These are phyloP conservation scores for Colletotrichum gigasporum DNA, from an alignment of 2,329 filamentous ascomycete species.

Conservation along the genomic window DNA sequence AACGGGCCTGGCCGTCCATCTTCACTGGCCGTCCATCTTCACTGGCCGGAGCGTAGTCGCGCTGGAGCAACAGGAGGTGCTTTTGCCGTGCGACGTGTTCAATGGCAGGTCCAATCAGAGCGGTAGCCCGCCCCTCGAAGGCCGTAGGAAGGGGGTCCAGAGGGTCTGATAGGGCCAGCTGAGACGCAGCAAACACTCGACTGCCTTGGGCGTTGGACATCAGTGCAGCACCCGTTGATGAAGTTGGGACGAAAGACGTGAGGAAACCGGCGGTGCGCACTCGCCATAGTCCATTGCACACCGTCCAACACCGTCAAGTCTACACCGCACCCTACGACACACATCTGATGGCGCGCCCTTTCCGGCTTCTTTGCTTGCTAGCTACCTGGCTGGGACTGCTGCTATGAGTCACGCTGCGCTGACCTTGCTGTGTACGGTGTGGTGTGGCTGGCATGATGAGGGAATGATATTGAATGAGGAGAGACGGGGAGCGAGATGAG, in stretches of 20 bases:
- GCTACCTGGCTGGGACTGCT: neutral
- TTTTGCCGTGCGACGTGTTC: constrained; percentile 24
- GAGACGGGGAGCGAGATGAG: constrained; percentile 22
- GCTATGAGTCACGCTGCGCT: constrained; percentile 25
- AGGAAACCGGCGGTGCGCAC: neutral
- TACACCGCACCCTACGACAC: too few species aligned
- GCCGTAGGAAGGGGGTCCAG: constrained; percentile 30
- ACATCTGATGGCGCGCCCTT: neutral
- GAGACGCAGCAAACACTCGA: constrained; percentile 40
- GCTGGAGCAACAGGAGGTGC: constrained; percentile 1
- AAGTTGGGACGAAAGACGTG: constrained; percentile 31
- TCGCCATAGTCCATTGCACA: too few species aligned
- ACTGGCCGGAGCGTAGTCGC: constrained; percentile 14
- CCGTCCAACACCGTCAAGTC: too few species aligned
- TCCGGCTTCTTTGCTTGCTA: neutral
- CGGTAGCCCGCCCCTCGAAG: neutral
- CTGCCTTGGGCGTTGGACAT: constrained; percentile 33
- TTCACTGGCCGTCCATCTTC: constrained; percentile 15
- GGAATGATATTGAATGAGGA: constrained; percentile 21
- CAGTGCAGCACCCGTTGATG: constrained; percentile 30
- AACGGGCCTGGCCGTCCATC: constrained; percentile 20
- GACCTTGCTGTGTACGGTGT: constrained; percentile 16
- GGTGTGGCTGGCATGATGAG: constrained; percentile 16
- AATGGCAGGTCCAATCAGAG: constrained; percentile 15
- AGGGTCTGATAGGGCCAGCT: constrained; percentile 38